A percentile compares a stretch with the other conserved stretches of the same genome.
These are phyloP conservation scores for Colletotrichum sp. DNA, from an alignment of 2,329 filamentous ascomycete species.

Conservation along the genomic window DNA sequence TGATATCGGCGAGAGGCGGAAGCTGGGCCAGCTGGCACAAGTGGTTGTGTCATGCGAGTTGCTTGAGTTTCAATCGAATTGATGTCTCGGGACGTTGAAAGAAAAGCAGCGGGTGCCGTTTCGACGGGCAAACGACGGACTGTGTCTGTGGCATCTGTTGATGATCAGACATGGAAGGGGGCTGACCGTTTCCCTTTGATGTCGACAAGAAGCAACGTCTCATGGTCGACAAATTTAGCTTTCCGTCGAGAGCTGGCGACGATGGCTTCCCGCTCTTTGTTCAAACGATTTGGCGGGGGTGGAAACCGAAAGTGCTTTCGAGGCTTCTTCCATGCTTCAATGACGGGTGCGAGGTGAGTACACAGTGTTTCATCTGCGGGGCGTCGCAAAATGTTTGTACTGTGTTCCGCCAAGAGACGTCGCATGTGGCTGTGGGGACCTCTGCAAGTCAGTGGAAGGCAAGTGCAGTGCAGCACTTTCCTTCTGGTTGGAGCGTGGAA, in stretches of 20 bases:
- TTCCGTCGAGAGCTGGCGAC: not conserved
- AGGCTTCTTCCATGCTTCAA: not conserved
- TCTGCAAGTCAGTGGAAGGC: not conserved
- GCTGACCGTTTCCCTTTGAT: not conserved
- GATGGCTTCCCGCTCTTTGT: conserved; percentile 5
- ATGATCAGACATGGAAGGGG: not conserved
- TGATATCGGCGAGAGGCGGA: not conserved
- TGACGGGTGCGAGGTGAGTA: not conserved
- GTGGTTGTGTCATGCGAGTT: not conserved
- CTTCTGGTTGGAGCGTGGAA: not conserved
- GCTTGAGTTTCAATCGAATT: not conserved
- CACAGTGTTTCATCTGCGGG: not conserved
- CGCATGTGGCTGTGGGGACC: not conserved
- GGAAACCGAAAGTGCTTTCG: not conserved
- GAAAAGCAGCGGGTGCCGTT: not conserved
- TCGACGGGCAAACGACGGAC: not conserved
- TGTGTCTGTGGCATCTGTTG: not conserved
- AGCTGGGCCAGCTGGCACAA: not conserved
- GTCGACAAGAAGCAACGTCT: not conserved
- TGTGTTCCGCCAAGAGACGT: not conserved
- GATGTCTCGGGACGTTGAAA: conserved; percentile 4
- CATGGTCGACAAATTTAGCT: not conserved
- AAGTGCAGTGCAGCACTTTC: not conserved
- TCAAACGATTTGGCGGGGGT: not conserved
- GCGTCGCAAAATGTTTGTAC: not conserved